Evolutionary conservation across 139 green algal genomes (phyloP), one percentile per base, ranked within the genome.

Genomic region (Closterium sp.): DNA sequence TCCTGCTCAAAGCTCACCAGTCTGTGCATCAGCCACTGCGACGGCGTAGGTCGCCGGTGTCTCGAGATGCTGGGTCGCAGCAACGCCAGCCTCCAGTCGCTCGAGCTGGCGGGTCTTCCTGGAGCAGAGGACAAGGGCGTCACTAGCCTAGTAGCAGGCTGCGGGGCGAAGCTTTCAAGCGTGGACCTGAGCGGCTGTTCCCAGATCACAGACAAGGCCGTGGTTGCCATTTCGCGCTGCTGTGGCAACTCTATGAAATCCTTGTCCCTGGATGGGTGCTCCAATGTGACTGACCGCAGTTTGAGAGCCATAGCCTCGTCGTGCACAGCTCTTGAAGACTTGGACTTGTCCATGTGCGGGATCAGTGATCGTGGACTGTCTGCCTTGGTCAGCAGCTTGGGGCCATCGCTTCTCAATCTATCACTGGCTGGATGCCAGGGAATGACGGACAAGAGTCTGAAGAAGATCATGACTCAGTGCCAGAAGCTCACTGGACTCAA

Each of bases 401-500:
- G 86, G 86, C 29, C 28, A 28, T 22, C 86, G 28, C 86, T 89
- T 31, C 21, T 38, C 28, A 89, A 42, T 29, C 86, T 89, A 9
- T 38, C 86, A 6, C 29, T 89, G 9, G 28, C 86, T 3, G 30
- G 86, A 19, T 89, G 86, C 86, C 21, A 28, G 86, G 29, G 86
- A 31, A 30, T 89, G n/a, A 89, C 86, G 4, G 86, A 89, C 86
- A 42, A 27, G 30, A 50, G 86, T 50, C 86, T 89, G 86, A 42
- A 89, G 86, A 30, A 89, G 28, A 89, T 89, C 86, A 28, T 38
- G 86, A 30, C 31, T 19, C 21, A 50, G 86, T 89, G 86, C 86
- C 29, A 42, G 28, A 50, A 30, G 29, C 86, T 89, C 11, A 45
- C 29, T 30, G 86, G 86, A 31, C 86, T 89, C 31, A 89, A 89